Base-by-base conservation (phyloP, 2,329 filamentous ascomycete species). In the Fusarium sp. region DNA sequence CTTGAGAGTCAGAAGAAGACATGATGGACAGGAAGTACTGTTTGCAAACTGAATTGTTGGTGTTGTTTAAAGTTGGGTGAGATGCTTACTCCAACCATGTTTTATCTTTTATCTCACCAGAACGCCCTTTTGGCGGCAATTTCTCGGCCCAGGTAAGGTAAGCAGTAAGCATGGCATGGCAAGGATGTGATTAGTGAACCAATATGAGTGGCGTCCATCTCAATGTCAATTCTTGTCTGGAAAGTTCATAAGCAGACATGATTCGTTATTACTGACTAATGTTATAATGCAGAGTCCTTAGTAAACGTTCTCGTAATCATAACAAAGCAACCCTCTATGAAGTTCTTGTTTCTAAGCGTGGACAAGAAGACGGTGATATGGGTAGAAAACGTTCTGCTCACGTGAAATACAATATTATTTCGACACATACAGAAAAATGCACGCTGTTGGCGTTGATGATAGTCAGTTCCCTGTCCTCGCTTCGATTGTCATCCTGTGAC, bases 331-430 rank as follows among this genome's bases (percentile, higher is more conserved):
- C 0, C 60, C 54, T 15, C 64, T 64, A 4, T 54, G 58, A 2
- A 74, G 58, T 26, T 65, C 68, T 5, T 64, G 46, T 48, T 73
- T 70, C 12, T 70, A 73, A 6, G 67, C 48, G 13, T 57, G 53
- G 32, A 63, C 24, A 0, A 66, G 29, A 1, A 66, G 53, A 2
- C 62, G 63, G 15, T 65, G 63, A 11, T 53, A 65, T 5, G 63
- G 63, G 12, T 65, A 66, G 8, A 63, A 65, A 3, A 36, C 45
- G 6, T 58, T 53, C 63, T 66, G 19, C 19, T 19, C 24, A 6
- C 6, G 1, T 31, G 10, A 5, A 31, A 11, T 10, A 11, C 8
- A 11, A 31, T 8, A 11, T 10, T 10, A 5, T 11, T 5, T 19
- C 5, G 1, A 4, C 2, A 35, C 61, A 5, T 53, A 65, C 62